Conservation (phyloP, 176 grass and related monocot genomes). For the Elaeis guineensis region DNA sequence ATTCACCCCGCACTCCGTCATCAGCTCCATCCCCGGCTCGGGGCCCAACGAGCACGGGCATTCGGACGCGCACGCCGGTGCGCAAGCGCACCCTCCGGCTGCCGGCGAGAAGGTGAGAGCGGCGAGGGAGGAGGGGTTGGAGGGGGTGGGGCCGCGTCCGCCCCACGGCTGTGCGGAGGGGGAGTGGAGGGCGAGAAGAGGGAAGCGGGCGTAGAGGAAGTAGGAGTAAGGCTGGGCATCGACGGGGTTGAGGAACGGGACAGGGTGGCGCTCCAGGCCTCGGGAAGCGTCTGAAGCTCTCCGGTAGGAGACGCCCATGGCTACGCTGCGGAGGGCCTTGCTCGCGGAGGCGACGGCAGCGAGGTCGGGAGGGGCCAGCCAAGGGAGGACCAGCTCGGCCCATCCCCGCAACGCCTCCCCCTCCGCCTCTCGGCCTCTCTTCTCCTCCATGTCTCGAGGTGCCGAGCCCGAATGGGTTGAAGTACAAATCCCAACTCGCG, state of each 20-base stretch:
- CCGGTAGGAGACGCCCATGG: conserved; percentile 28
- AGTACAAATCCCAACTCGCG: too few relatives aligned
- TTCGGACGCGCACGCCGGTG: background rate
- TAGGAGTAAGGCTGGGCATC: conserved; percentile 47
- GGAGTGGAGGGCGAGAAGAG: conserved; percentile 21
- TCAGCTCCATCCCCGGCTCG: conserved; percentile 27
- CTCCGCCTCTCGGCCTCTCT: background rate
- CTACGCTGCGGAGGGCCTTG: conserved; percentile 26
- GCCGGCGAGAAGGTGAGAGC: conserved; percentile 13
- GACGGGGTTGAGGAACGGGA: conserved; percentile 54
- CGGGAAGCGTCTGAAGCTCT: conserved; percentile 47
- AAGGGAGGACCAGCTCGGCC: conserved; percentile 61
- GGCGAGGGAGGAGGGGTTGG: conserved; percentile 19
- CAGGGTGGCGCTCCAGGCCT: conserved; percentile 41
- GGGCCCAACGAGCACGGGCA: conserved; percentile 2
- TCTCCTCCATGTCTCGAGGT: too few relatives aligned
- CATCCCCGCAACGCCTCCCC: conserved; percentile 6
- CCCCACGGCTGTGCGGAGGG: conserved; percentile 54
- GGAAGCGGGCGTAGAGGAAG: conserved; percentile 55
- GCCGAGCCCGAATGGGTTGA: too few relatives aligned
- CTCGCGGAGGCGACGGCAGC: conserved; percentile 35
- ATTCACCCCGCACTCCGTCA: conserved; percentile 44
- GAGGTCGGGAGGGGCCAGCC: conserved; percentile 45
- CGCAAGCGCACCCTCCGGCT: conserved; percentile 24
- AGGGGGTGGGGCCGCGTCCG: background rate